These are phyloP conservation scores for Cercophora samala DNA, from an alignment of 495 filamentous ascomycete genomes.

Conservation along the genomic window DNA sequence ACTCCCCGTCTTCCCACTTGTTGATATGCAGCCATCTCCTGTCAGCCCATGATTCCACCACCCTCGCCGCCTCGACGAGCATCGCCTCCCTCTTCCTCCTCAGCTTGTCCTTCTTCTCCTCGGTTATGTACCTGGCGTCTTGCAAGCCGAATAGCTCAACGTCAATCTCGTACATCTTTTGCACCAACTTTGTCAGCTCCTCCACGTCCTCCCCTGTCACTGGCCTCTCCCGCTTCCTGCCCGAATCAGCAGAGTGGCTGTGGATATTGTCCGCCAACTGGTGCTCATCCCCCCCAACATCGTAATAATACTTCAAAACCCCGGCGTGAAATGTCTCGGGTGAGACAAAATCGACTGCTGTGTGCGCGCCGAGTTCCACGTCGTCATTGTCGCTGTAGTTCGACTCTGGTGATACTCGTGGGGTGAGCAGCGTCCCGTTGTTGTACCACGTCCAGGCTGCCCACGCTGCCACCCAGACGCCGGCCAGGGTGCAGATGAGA, in stretches of 20 bases:
- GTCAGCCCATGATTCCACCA: background rate
- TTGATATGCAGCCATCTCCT: background rate
- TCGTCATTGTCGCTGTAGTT: background rate
- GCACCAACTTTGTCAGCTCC: background rate
- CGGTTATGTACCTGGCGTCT: background rate
- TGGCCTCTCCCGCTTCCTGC: background rate
- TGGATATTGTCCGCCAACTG: background rate
- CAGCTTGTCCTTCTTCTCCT: background rate
- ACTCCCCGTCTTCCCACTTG: background rate
- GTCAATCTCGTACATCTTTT: slow-evolving; percentile 6
- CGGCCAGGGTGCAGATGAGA: background rate
- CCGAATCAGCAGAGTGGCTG: background rate
- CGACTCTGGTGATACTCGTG: background rate
- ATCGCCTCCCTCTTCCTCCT: background rate
- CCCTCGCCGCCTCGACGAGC: background rate
- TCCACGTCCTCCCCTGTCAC: background rate
- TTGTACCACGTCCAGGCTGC: background rate
- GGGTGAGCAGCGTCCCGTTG: background rate
- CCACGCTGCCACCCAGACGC: background rate
- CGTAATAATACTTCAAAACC: background rate
- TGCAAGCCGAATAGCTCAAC: background rate
- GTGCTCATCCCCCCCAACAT: background rate
- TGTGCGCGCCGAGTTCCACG: background rate
- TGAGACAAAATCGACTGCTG: background rate
- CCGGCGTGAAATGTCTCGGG: background rate